Evolutionary conservation across 495 filamentous ascomycete species (phyloP).

Genomic region (Daldinia vernicosa): DNA sequence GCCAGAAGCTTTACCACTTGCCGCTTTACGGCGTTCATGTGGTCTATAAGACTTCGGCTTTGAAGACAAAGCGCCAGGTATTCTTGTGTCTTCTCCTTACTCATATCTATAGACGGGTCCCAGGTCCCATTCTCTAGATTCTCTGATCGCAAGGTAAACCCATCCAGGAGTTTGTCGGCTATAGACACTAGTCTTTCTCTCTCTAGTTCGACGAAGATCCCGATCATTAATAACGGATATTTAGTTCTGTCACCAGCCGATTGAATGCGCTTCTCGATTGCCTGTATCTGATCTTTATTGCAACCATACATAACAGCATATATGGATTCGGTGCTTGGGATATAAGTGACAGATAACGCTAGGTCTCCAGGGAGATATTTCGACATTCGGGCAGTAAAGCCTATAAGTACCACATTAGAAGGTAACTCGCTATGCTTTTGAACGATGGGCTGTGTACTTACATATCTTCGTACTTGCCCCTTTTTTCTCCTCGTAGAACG

Average conservation of each 20-base stretch:
- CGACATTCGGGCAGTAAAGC: not conserved
- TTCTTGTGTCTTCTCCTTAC: slow-evolving; percentile 26
- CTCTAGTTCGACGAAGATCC: not conserved
- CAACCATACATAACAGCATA: slow-evolving; percentile 35
- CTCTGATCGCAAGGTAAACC: slow-evolving; percentile 1
- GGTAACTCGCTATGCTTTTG: not conserved
- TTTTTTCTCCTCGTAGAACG: not conserved
- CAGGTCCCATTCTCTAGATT: slow-evolving; percentile 13
- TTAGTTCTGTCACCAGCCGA: not conserved
- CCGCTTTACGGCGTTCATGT: slow-evolving; percentile 31
- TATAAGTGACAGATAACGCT: slow-evolving; percentile 29
- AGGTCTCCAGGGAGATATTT: slow-evolving; percentile 24
- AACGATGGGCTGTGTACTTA: not conserved
- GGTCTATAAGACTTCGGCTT: slow-evolving; percentile 22
- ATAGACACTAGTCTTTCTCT: not conserved
- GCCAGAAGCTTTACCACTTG: slow-evolving; percentile 21
- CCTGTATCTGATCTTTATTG: slow-evolving; percentile 10
- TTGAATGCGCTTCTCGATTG: not conserved
- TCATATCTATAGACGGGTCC: slow-evolving; percentile 26
- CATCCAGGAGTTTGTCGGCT: not conserved
- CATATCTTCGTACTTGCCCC: not conserved
- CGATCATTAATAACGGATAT: not conserved
- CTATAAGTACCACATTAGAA: not conserved
- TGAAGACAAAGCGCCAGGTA: slow-evolving; percentile 27
- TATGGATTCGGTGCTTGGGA: slow-evolving; percentile 23